A percentile compares a stretch with the other conserved stretches of the same genome.
phyloP scores from a whole-genome alignment of 495 filamentous ascomycete genomes.

The Evernia prunastri region DNA sequence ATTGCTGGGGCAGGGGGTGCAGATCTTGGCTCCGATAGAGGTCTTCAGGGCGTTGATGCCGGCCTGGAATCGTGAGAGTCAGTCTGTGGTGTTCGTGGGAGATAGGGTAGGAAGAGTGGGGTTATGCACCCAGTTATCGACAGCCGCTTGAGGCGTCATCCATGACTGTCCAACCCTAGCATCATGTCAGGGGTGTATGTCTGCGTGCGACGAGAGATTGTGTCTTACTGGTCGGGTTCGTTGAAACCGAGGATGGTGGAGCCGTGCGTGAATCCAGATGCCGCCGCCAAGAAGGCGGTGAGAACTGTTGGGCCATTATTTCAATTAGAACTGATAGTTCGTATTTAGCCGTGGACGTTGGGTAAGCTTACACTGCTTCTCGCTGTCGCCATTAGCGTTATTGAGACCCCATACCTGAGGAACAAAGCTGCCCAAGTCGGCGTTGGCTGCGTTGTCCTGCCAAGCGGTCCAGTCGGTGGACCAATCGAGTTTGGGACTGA shows the following conservation, averaged over 20 bases:
- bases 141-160: neutral
- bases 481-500: neutral
- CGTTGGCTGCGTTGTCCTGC: neutral
- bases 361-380: neutral
- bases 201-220: neutral
- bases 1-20: neutral
- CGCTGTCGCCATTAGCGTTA: neutral
- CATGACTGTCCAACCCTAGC: neutral
- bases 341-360: neutral
- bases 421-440: neutral
- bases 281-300: neutral
- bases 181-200: neutral
- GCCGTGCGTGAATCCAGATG: neutral
- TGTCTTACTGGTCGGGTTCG: neutral
- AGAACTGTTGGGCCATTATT: neutral
- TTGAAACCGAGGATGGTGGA: neutral
- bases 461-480: constrained; percentile 3
- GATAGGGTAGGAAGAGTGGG: no score
- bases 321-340: neutral
- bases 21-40: neutral
- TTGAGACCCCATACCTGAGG: constrained; percentile 1
- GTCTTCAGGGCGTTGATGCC: neutral
- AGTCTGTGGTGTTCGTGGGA: neutral
- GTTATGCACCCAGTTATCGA: neutral
- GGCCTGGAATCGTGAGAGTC: neutral